Evolutionary conservation across 306 rosid species (phyloP), one percentile per base, ranked within the genome.

Genomic region (Rosa lucieae): DNA sequence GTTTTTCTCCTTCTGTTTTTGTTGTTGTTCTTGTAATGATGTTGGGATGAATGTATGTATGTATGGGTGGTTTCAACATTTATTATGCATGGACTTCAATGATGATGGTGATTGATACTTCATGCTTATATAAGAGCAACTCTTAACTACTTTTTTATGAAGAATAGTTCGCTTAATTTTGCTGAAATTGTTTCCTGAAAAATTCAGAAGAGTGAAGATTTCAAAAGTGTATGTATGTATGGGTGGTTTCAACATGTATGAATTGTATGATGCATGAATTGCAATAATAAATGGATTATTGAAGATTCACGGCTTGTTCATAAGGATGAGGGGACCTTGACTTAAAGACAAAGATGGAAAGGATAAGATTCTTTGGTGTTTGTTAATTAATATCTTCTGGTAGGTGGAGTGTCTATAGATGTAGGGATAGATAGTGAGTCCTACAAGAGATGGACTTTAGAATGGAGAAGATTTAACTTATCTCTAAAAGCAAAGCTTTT

Each of bases 41-140:
- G 79, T 77, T 32, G 15, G 39, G 5, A 37, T 63, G 43, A 67
- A 51, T 80, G 84, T 69, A 67, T 78, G 78, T 80, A 84, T 81
- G 69, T 58, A 66, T 62, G 78, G 82, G 51, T 63, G 49, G 53
- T 79, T 40, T 14, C 62, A 74, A 74, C 40, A 40, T 74, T 72
- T 88, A 49, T 80, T 80, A 66, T 67, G 79, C 77, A 78, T 86
- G 80, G 51, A 81, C 80, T 66, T 74, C 17, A 70, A 49, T 73
- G 81, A 82, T 67, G 70, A 77, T 85, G 35, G 55, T 72, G 59
- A 67, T 74, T 62, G 77, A 67, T 72, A 79, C 63, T 73, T 74
- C 72, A 70, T 81, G 89, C 74, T 77, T 69, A 43, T 40, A 59
- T n/a, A 6, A 61, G 67, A 61, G 67, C 15, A 61, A 61, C 29